phyloP scores from a whole-genome alignment of 352 stramenopile species.

The Phytopythium sindhum region DNA sequence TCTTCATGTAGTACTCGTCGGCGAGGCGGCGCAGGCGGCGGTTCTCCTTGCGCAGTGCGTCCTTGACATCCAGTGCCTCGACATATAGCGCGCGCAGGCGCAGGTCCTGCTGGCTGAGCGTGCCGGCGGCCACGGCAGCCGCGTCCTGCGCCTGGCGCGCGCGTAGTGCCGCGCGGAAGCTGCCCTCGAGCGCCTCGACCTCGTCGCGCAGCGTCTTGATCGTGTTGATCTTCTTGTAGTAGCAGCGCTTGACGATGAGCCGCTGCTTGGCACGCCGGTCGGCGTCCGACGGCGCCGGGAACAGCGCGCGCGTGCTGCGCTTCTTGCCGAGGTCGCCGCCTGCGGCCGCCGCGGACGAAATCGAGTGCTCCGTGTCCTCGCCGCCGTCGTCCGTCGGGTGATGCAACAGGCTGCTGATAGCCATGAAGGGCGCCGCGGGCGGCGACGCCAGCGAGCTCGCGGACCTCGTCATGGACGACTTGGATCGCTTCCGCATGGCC shows the following conservation, averaged over 20 bases:
- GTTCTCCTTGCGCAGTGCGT: constrained; percentile 62
- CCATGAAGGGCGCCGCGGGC: constrained; percentile 16
- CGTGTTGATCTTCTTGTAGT: constrained; percentile 82
- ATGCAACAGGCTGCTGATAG: constrained; percentile 24
- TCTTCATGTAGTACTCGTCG: constrained; percentile 81
- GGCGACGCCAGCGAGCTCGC: constrained; percentile 19
- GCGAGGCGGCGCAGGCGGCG: constrained; percentile 53
- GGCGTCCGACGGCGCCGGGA: constrained; percentile 38
- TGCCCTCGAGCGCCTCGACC: constrained; percentile 31
- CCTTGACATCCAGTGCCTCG: constrained; percentile 42
- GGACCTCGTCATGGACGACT: constrained; percentile 24
- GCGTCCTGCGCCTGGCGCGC: constrained; percentile 28
- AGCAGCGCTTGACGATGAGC: constrained; percentile 68
- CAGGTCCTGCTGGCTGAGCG: constrained; percentile 11
- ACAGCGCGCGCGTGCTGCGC: constrained; percentile 48
- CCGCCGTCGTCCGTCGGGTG: neutral
- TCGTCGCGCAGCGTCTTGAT: constrained; percentile 63
- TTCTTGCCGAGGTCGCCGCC: constrained; percentile 25
- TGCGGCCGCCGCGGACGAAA: constrained; percentile 4
- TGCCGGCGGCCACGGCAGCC: constrained; percentile 11
- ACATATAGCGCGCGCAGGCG: constrained; percentile 40
- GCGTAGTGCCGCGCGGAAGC: constrained; percentile 35
- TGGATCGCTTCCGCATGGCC: constrained; percentile 16
- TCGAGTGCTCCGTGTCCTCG: neutral
- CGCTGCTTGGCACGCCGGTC: constrained; percentile 62